Base-by-base conservation (phyloP, 345 rosid genomes). In the Linum lewisii region DNA sequence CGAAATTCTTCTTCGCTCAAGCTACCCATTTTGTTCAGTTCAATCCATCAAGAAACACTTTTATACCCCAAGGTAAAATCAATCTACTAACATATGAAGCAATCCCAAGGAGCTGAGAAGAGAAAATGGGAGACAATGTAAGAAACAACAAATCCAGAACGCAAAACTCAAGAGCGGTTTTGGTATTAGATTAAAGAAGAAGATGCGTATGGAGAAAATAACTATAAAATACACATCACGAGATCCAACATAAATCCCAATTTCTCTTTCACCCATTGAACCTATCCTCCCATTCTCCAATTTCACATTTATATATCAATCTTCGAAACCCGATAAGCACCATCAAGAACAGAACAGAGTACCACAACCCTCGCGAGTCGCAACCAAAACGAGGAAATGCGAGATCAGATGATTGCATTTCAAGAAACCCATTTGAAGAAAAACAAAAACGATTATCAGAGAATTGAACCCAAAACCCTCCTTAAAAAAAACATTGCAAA, bases 191-290 rank as follows among this genome's bases (percentile, higher is more conserved):
- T 52, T 42, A 4, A 42, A n/a, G n/a, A 42, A 42, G 47, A 11
- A 11, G 15, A 42, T 42, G 16, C 47, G 18, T 29, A 57, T 49
- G 53, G 54, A 60, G 54, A 51, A 37, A 60, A 60, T 22, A 54
- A 70, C 63, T 67, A 51, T 25, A 71, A 75, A 73, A 62, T 67
- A 63, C n/a, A 80, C 77, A 63, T 72, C 79, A 78, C 75, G 74
- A 81, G 75, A 92, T 81, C 90, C 81, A 81, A 77, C 86, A 84
- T 77, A 76, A 93, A 88, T 92, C 93, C 90, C 96, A 72, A 84
- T 74, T 11, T 42, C 47, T 42, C 18, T 81, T 73, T 78, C 59
- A 75, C 72, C 69, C 83, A 75, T 71, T 79, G 96, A 86, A 88
- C 73, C 81, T 79, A 78, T 66, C 88, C 68, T 26, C 59, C 38